Evolutionary conservation across 176 grass and related monocot genomes (phyloP).

Genomic region (Thalia dealbata): DNA sequence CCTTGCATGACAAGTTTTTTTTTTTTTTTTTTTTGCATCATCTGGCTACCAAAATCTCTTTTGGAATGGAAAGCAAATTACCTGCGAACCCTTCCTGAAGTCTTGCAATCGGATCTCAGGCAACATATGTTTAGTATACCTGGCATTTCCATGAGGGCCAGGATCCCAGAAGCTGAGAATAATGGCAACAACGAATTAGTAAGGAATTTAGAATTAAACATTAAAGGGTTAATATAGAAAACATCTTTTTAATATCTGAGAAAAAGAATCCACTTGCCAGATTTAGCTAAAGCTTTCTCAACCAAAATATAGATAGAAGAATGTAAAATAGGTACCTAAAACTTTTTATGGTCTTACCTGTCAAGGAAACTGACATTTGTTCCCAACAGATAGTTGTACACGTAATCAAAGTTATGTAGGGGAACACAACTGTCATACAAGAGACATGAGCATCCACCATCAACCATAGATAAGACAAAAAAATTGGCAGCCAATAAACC

Average conservation of each 20-base stretch:
- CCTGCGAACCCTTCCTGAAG: conserved; percentile 17
- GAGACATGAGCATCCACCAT: conserved; percentile 27
- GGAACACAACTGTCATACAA: conserved; percentile 75
- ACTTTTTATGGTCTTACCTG: conserved; percentile 48
- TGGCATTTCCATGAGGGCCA: conserved; percentile 18
- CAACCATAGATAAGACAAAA: conserved; percentile 20
- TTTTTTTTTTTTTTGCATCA: conserved; percentile 5
- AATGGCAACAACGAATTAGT: neutral
- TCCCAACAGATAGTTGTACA: conserved; percentile 93
- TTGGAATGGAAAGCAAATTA: neutral
- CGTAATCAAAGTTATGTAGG: conserved; percentile 86
- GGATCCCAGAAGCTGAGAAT: conserved; percentile 9
- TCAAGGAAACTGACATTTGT: conserved; percentile 80
- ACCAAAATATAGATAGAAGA: neutral
- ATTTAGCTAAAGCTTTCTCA: neutral
- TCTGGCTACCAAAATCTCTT: neutral
- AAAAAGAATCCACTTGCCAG: neutral
- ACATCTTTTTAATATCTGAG: neutral
- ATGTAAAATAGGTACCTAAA: conserved; percentile 13
- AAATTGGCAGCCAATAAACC: conserved; percentile 16
- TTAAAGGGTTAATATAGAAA: neutral
- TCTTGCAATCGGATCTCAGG: conserved; percentile 4
- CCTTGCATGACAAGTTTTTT: neutral
- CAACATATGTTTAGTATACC: conserved; percentile 16
- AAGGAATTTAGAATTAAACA: neutral